phyloP scores from a whole-genome alignment of 306 rosid species.

The Acacia confusa region DNA sequence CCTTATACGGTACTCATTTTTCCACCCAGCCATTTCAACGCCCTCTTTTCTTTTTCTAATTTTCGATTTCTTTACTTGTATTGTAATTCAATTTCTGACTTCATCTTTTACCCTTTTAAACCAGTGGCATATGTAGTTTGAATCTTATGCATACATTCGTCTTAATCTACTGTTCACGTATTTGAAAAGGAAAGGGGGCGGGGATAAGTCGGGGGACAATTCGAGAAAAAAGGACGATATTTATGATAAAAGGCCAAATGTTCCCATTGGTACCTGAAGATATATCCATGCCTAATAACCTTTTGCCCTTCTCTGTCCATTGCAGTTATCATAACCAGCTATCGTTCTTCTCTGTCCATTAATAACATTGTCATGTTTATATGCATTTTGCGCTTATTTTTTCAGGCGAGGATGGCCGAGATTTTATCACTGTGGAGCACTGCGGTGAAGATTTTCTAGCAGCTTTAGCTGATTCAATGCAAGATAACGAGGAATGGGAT shows the following conservation, averaged over 20 bases:
- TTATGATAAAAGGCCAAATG: not conserved
- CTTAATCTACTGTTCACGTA: not conserved
- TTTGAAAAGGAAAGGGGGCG: not conserved
- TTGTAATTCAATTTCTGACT: not conserved
- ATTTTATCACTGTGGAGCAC: constrained; percentile 81
- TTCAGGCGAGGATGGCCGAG: constrained; percentile 80
- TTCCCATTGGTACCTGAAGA: not conserved
- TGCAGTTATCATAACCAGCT: not conserved
- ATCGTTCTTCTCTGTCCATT: not conserved
- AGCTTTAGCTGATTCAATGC: constrained; percentile 65
- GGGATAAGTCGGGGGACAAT: not conserved
- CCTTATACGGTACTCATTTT: constrained; percentile 64
- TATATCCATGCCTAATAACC: not conserved
- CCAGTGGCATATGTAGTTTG: not conserved
- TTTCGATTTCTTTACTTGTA: not conserved
- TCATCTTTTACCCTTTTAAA: not conserved
- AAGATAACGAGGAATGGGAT: constrained; percentile 86
- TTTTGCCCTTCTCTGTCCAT: not conserved
- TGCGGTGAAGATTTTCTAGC: constrained; percentile 92
- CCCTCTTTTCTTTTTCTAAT: not conserved
- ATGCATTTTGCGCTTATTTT: not conserved
- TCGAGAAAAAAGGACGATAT: too few species aligned
- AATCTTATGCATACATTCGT: not conserved
- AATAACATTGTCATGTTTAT: not conserved
- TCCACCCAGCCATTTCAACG: not conserved